Evolutionary conservation across 129 eudicot species (phyloP), one percentile per base, ranked within the genome.

Genomic region (Artemisia argyi): DNA sequence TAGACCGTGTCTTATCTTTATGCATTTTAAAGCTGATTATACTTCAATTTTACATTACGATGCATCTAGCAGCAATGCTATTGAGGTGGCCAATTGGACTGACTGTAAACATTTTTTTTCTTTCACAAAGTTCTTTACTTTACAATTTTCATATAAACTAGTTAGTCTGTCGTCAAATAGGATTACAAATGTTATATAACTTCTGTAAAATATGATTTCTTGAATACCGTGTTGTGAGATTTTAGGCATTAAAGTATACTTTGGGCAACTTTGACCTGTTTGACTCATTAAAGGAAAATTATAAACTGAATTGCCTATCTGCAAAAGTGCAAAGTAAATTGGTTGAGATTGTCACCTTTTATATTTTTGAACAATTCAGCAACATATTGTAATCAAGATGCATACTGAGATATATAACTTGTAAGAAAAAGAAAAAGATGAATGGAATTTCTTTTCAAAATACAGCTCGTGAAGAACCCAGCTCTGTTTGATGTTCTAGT

Each of bases 391-490:
- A 46, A 28, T 19, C 59, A 24, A n/a, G 14, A 47, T 24, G 9
- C 19, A 16, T 57, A 18, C 12, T 48, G 32, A 61, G 51, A 50
- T 28, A 28, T 35, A 52, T 52, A 52, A 52, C 57, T 53, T 65
- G 59, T 53, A 65, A 74, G 28, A 14, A 54, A 32, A 74, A 30
- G 14, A 48, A 61, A 50, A 67, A 24, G 61, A 67, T 74, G 67
- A 32, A 61, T 69, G 46, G 50, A 17, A 35, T 69, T 77, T 28
- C 8, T 71, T 59, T 69, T 28, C 13, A 28, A 22, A 55, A 17
- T 68, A 18, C 91, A 94, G 98, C 97, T 94, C 50, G 98, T 94
- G 86, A 94, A 94, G 86, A 94, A 90, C 76, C 98, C 98, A n/a
- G 80, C 93, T 16, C 97, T 94, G 32, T 94, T 94, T 80, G 98